phyloP scores from a whole-genome alignment of 2,329 filamentous ascomycete genomes.

The Paramyrothecium roridum region DNA sequence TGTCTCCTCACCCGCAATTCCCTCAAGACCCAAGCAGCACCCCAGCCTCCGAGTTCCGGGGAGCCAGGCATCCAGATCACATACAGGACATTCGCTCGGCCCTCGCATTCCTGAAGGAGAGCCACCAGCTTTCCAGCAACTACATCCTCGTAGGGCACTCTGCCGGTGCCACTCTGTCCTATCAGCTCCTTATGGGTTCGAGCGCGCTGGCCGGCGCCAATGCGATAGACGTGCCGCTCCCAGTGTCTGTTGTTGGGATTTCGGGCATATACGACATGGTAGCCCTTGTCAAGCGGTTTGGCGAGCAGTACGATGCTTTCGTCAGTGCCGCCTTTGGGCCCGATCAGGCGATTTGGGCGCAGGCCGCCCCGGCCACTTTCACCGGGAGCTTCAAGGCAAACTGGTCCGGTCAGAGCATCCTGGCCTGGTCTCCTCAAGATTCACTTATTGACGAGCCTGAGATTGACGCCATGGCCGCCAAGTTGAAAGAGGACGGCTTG shows the following conservation, averaged over 20 bases:
- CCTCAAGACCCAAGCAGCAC: constrained; percentile 29
- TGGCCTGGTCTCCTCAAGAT: constrained; percentile 46
- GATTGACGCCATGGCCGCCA: constrained; percentile 51
- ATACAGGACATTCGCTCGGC: constrained; percentile 53
- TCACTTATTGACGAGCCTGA: constrained; percentile 54
- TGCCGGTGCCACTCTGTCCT: constrained; percentile 60
- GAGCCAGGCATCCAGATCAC: constrained; percentile 57
- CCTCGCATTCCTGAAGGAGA: constrained; percentile 42
- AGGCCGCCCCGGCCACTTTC: constrained; percentile 50
- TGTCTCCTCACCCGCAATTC: constrained; percentile 48
- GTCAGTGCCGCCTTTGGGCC: constrained; percentile 59
- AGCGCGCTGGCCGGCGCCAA: constrained; percentile 18
- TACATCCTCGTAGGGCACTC: constrained; percentile 62
- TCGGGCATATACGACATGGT: constrained; percentile 66
- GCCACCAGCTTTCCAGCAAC: constrained; percentile 40
- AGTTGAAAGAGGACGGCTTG: constrained; percentile 38
- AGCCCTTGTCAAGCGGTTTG: constrained; percentile 44
- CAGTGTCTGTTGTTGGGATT: constrained; percentile 55
- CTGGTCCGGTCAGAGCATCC: constrained; percentile 35
- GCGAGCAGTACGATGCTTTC: constrained; percentile 52
- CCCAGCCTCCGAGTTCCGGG: constrained; percentile 28
- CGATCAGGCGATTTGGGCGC: constrained; percentile 46
- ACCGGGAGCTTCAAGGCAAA: constrained; percentile 34
- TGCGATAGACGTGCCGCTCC: constrained; percentile 30
- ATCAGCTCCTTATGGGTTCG: constrained; percentile 54